Percentiles rank a stretch among this genome's conserved stretches.
Evolutionary conservation across 805 yeast species (phyloP).

Genomic region (Maudiozyma pseudohumilis): DNA sequence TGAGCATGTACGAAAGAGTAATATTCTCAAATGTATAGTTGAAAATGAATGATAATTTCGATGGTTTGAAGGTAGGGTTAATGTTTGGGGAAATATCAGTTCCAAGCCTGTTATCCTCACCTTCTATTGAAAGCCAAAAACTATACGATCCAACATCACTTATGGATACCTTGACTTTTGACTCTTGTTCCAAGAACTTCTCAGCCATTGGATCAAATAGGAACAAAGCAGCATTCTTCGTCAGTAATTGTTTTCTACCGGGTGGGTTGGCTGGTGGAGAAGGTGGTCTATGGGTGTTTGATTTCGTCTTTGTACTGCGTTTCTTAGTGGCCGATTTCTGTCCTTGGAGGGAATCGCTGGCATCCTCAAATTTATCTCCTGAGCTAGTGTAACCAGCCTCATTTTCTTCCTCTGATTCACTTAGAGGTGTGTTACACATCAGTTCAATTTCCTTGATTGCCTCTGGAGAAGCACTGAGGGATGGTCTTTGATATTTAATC

Average conservation of each 20-base stretch:
- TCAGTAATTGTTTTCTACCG: constrained; percentile 7
- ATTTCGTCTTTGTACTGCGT: constrained; percentile 1
- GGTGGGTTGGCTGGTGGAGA: constrained; percentile 11
- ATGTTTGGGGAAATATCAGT: constrained; percentile 38
- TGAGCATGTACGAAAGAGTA: constrained; percentile 54
- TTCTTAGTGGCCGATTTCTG: too few species aligned
- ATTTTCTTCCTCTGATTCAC: constrained; percentile 13
- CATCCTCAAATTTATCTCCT: constrained; percentile 12
- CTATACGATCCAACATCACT: constrained; percentile 40
- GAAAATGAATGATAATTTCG: constrained; percentile 47
- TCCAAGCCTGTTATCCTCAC: constrained; percentile 28
- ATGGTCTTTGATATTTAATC: constrained; percentile 51
- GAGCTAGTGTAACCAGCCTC: constrained; percentile 2
- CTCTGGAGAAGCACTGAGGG: constrained; percentile 34
- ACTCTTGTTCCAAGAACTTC: constrained; percentile 37
- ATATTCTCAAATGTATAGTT: constrained; percentile 37
- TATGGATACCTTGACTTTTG: constrained; percentile 30
- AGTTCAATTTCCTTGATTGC: constrained; percentile 50
- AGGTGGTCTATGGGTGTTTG: background rate
- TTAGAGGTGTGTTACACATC: constrained; percentile 8
- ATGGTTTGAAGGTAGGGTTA: constrained; percentile 58
- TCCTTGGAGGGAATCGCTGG: constrained; percentile 11
- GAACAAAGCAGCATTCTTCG: constrained; percentile 35
- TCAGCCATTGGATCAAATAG: constrained; percentile 46
- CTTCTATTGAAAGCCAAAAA: constrained; percentile 41